These are phyloP conservation scores for Talaromyces amestolkiae DNA, from an alignment of 2,329 filamentous ascomycete genomes.

Conservation along the genomic window DNA sequence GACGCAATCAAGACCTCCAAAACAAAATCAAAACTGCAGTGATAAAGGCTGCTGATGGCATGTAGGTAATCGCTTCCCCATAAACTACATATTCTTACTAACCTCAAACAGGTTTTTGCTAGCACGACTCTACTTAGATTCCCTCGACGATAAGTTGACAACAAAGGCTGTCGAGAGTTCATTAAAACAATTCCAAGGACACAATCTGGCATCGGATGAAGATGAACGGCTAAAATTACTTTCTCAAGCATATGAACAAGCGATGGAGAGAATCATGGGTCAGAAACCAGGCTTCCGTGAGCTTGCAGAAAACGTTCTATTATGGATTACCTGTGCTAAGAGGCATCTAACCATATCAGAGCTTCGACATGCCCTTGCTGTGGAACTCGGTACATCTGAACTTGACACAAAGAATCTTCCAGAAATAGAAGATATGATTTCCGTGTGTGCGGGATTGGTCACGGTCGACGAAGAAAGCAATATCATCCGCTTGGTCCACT, in stretches of 20 bases:
- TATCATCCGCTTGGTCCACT: conserved; percentile 34
- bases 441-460: conserved; percentile 35
- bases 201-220: conserved; percentile 25
- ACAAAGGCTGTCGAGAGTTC: too few species aligned
- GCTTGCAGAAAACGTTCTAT: conserved; percentile 41
- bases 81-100: too few species aligned
- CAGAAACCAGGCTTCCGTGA: conserved; percentile 35
- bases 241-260: conserved; percentile 40
- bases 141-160: too few species aligned
- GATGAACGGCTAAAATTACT: conserved; percentile 26
- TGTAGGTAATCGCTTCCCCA: too few species aligned
- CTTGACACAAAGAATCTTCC: conserved; percentile 24
- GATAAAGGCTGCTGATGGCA: too few species aligned
- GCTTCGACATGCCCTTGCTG: conserved; percentile 29
- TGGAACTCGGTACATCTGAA: neutral
- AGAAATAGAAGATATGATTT: conserved; percentile 24
- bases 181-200: conserved; percentile 23
- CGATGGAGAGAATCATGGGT: conserved; percentile 44
- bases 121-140: too few species aligned
- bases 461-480: conserved; percentile 30
- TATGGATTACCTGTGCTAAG: conserved; percentile 43
- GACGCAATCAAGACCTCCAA: too few species aligned
- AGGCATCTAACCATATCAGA: conserved; percentile 37
- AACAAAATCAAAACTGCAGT: too few species aligned
- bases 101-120: too few species aligned